Base-by-base conservation (phyloP, 2,329 filamentous ascomycete species). In the Colletotrichum falcatum region DNA sequence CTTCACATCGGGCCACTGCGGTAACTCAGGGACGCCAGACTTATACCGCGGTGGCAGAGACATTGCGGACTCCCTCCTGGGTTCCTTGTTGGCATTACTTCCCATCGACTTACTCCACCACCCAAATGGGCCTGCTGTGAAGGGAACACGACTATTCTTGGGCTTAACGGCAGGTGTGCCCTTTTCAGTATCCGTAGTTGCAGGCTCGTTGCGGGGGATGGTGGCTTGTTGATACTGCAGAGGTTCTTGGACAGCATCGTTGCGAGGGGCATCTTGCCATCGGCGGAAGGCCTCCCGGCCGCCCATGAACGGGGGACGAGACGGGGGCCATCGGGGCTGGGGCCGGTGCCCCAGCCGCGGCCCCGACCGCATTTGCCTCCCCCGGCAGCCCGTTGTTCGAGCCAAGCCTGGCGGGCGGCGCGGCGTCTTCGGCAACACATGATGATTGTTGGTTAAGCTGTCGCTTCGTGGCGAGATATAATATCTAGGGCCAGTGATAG, bases 391-490 rank as follows among this genome's bases (percentile, higher is more conserved):
- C 64, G 67, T 30, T 67, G 63, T 53, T 70, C 67, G 28, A 70
- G 42, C 67, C 67, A 70, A n/a, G 67, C 67, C 16, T 59, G 49
- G 14, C 67, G 67, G 51, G 67, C 67, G 18, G 64, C 67, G 33
- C 67, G 67, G 37, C 67, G 67, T 66, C 35, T 66, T 54, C 65
- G 55, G 44, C 67, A 61, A 18, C 67, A 61, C 59, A 61, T 61
- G 11, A 42, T 28, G n/a, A 18, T 18, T 37, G 3, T 16, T 53
- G 53, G 33, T 28, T n/a, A 8, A 61, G 44, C 20, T 35, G 11
- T 35, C n/a, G 39, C 8, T 46, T 33, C 28, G 23, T 30, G 37
- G 9, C n/a, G 28, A 30, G 20, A 4, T 11, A 8, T 16, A 7
- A 30, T 14, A 37, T 30, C 16, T 7, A 26, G 26, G 26, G 55